Evolutionary conservation across 2,329 filamentous ascomycete genomes (phyloP).

Genomic region (Hypoxylon sp.): DNA sequence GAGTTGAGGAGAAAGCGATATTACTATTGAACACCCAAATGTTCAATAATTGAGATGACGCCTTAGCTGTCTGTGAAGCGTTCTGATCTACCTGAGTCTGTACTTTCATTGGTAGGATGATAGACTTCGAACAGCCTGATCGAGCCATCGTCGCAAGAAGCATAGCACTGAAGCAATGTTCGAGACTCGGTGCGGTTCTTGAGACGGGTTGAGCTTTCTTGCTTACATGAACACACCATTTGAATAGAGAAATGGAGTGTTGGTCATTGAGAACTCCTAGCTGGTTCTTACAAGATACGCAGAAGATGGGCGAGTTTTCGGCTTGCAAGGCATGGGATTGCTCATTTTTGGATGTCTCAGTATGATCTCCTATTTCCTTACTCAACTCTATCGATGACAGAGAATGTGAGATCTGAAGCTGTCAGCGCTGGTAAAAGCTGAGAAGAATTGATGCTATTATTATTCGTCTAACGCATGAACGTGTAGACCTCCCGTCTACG

Average conservation of each 20-base stretch:
- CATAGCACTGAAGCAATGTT: constrained; percentile 65
- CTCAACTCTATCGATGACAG: constrained; percentile 4
- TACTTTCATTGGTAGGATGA: constrained; percentile 58
- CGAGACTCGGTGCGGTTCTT: constrained; percentile 53
- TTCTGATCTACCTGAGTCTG: background rate
- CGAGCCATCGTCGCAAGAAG: constrained; percentile 65
- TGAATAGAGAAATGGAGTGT: constrained; percentile 64
- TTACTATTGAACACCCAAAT: constrained; percentile 69
- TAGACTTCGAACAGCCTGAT: constrained; percentile 68
- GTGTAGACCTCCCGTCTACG: constrained; percentile 15
- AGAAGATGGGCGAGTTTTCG: constrained; percentile 52
- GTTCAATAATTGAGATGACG: constrained; percentile 53
- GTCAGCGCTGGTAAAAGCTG: constrained; percentile 32
- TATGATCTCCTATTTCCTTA: constrained; percentile 22
- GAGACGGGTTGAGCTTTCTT: constrained; percentile 43
- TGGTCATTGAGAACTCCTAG: constrained; percentile 62
- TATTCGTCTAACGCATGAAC: background rate
- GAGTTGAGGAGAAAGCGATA: constrained; percentile 63
- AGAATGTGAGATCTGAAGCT: constrained; percentile 23
- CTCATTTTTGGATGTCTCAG: constrained; percentile 15
- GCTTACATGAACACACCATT: constrained; percentile 66
- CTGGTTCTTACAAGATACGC: constrained; percentile 58
- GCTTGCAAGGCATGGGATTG: constrained; percentile 5
- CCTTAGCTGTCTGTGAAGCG: background rate
- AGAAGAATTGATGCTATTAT: background rate